phyloP scores from a whole-genome alignment of 1,284 basidiomycete species.

The Boletellus deceptivus region DNA sequence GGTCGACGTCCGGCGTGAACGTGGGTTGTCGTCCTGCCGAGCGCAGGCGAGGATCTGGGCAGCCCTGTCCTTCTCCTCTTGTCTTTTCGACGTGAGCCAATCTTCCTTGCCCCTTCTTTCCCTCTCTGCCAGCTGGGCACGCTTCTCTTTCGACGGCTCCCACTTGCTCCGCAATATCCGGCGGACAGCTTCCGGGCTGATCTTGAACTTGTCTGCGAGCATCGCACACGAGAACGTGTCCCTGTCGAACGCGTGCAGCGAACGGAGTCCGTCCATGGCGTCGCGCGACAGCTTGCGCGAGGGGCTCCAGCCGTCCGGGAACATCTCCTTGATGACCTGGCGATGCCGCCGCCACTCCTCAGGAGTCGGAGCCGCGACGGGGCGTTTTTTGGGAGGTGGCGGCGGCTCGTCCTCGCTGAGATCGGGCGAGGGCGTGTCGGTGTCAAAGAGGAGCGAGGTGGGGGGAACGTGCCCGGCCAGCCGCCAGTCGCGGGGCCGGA shows the following conservation, averaged over 20 bases:
- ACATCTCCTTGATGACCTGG: conserved; percentile 53
- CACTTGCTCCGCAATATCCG: conserved; percentile 84
- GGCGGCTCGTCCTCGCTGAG: conserved; percentile 50
- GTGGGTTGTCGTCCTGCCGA: conserved; percentile 22
- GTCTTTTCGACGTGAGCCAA: conserved; percentile 39
- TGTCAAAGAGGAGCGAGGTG: conserved; percentile 52
- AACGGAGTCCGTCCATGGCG: conserved; percentile 84
- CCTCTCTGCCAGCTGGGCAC: conserved; percentile 50
- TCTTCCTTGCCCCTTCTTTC: conserved; percentile 53
- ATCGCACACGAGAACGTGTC: conserved; percentile 65
- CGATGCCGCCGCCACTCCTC: conserved; percentile 55
- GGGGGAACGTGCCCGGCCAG: conserved; percentile 47
- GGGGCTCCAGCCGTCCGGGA: conserved; percentile 82
- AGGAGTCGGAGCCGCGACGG: conserved; percentile 49
- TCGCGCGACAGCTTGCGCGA: conserved; percentile 86
- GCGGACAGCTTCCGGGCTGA: conserved; percentile 84
- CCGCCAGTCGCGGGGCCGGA: conserved; percentile 44
- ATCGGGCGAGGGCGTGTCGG: conserved; percentile 38
- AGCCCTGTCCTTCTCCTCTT: conserved; percentile 42
- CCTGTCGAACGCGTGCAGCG: conserved; percentile 71
- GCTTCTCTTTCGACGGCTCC: conserved; percentile 62
- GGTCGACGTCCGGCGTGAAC: conserved; percentile 13
- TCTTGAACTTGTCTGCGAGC: conserved; percentile 76
- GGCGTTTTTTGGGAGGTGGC: conserved; percentile 38
- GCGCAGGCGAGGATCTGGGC: conserved; percentile 28